These are phyloP conservation scores for Candida smagusa DNA, from an alignment of 1,139 yeast genomes.

Conservation along the genomic window DNA sequence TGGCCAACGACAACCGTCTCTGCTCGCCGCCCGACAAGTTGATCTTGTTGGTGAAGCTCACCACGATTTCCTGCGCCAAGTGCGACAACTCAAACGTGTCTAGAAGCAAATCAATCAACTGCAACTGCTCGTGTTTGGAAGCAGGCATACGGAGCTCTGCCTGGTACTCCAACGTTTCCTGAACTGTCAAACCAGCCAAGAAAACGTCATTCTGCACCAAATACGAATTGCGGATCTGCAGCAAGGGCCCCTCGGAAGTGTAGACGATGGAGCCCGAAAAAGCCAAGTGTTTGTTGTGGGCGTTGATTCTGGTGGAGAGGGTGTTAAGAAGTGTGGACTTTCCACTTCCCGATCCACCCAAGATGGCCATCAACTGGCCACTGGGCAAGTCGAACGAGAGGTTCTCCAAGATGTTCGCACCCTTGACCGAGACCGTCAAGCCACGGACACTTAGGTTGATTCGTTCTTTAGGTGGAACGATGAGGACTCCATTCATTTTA, in stretches of 20 bases:
- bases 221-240: conserved; percentile 18
- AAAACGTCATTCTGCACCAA: conserved; percentile 21
- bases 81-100: conserved; percentile 18
- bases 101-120: conserved; percentile 15
- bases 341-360: conserved; percentile 27
- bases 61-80: conserved; percentile 14
- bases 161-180: conserved; percentile 19
- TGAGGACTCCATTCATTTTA: conserved; percentile 1
- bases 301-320: conserved; percentile 18
- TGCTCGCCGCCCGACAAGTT: conserved; percentile 84
- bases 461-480: conserved; percentile 13
- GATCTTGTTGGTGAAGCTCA: conserved; percentile 15
- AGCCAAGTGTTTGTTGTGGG: conserved; percentile 11
- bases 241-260: conserved; percentile 7
- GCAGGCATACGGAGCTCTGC: conserved; percentile 21
- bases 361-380: conserved; percentile 22
- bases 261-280: conserved; percentile 49
- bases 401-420: conserved; percentile 14
- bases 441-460: conserved; percentile 14
- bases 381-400: conserved; percentile 18
- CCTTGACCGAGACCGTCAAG: conserved; percentile 13
- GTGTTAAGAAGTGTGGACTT: conserved; percentile 24
- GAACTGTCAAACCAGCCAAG: conserved; percentile 22
- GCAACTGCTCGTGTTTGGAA: conserved; percentile 9
- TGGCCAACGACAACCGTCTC: conserved; percentile 72